These are phyloP conservation scores for Staphylotrichum longicolle DNA, from an alignment of 495 filamentous ascomycete genomes.

Conservation along the genomic window DNA sequence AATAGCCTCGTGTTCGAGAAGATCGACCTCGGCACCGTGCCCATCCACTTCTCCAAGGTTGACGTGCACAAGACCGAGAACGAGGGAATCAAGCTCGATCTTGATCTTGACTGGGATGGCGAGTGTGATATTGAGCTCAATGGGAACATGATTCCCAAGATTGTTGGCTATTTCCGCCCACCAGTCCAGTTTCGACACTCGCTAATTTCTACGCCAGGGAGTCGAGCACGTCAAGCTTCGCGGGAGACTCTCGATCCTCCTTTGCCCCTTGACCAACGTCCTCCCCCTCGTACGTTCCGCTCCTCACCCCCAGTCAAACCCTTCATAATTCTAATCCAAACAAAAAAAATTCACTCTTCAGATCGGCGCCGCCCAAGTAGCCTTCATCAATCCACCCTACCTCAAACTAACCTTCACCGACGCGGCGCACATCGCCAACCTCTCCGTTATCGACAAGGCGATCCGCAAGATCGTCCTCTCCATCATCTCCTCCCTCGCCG, in stretches of 20 bases:
- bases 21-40: conserved; percentile 40
- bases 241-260: conserved; percentile 40
- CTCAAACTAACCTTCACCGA: conserved; percentile 44
- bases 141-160: conserved; percentile 39
- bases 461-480: conserved; percentile 38
- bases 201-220: conserved; percentile 26
- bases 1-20: conserved; percentile 40
- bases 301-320: not conserved
- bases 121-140: conserved; percentile 44
- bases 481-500: conserved; percentile 42
- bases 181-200: no score
- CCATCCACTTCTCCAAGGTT: conserved; percentile 39
- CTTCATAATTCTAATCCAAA: not conserved
- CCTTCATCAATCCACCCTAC: conserved; percentile 45
- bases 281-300: conserved; percentile 38
- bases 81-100: conserved; percentile 44
- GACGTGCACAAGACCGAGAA: conserved; percentile 39
- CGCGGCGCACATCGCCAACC: conserved; percentile 41
- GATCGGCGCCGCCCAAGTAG: conserved; percentile 45
- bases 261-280: conserved; percentile 41
- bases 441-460: conserved; percentile 33
- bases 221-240: conserved; percentile 45
- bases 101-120: conserved; percentile 44
- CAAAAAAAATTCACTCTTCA: conserved; percentile 14
- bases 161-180: conserved; percentile 26